Base-by-base conservation (phyloP, 2,329 filamentous ascomycete genomes). In the Pseudodiploospora longispora region DNA sequence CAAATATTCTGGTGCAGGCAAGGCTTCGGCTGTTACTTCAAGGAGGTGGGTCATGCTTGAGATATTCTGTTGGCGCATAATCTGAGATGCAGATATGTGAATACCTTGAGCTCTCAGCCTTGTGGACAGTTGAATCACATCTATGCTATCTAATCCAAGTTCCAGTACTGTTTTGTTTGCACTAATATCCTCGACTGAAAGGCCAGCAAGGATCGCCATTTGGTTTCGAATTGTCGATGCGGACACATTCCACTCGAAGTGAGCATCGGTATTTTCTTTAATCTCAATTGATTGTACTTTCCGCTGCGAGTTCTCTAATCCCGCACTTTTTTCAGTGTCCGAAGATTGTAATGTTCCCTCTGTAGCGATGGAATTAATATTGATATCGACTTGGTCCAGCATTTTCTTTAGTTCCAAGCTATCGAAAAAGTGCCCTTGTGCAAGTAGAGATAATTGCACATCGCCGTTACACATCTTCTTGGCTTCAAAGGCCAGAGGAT, bases 131-230 rank as follows among this genome's bases (percentile, higher is more conserved):
- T 88, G 94, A 60, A 96, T 91, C 2, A 85, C 78, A 61, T 96
- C 90, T 46, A 96, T 94, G 56, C 90, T 95, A 67, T 96, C 91
- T 6, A 96, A 73, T 0, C 90, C 90, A 30, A 96, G 73, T 53
- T 91, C 82, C 34, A 94, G 82, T 8, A 96, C 78, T 0, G 83
- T 83, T 0, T 78, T 79, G 6, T 69, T 63, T 41, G 77, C 74
- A 2, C 65, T 60, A 33, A 95, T 67, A 0, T 72, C 63, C 2
- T 70, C 59, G 3, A 63, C 58, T 0, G 74, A 58, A 0, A 82
- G 57, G 0, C 72, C 74, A 1, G 82, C 77, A 5, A 95, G 66
- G 1, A 58, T 55, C 1, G 83, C 76, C 36, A 95, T 73, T 53
- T 85, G 80, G 4, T 69, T 60, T 28, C 78, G 75, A 6, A 95